Base-by-base conservation (phyloP, 176 grass and related monocot genomes). In the Typha latifolia region DNA sequence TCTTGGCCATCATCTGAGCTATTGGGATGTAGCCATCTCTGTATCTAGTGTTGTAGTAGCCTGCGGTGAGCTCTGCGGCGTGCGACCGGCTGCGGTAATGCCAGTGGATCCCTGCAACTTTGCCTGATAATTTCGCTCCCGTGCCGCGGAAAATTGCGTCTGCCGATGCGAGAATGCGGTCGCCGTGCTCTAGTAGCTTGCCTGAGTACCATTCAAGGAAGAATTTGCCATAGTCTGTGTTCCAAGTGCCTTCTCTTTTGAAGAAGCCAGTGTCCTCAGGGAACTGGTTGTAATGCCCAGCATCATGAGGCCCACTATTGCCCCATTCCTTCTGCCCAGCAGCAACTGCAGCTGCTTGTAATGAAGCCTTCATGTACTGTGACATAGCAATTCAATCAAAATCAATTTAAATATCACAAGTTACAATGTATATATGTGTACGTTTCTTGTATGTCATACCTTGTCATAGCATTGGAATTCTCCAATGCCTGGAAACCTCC, bases 31-130 rank as follows among this genome's bases (percentile, higher is more conserved):
- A 97, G 16, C 93, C 93, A 68, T 97, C 85, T 14, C 14, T 74
- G 31, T 67, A 47, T 53, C 85, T 75, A 24, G 93, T 97, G 82
- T 97, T 97, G 80, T 92, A 92, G 74, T 97, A 97, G 22, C 93
- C 93, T 12, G 93, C 93, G 7, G 93, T 97, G 69, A 92, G 93
- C 76, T 97, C 93, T 14, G 93, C 88, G 2, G 88, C 93, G 63
- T 92, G 93, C 50, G 93, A 97, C 19, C 85, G 80, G 23, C 85
- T 89, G 7, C 81, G 62, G 72, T 97, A 97, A 72, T 97, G 93
- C 93, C 93, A 97, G 80, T 97, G 93, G 81, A 97, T 97, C 21
- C 93, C 93, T 4, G 93, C 88, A 5, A 97, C 88, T 73, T 97
- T 97, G 12, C 82, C 93, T 7, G 93, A 97, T 16, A 97, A 69